These are phyloP conservation scores for Pichia occidentalis DNA, from an alignment of 805 yeast species.

Conservation along the genomic window DNA sequence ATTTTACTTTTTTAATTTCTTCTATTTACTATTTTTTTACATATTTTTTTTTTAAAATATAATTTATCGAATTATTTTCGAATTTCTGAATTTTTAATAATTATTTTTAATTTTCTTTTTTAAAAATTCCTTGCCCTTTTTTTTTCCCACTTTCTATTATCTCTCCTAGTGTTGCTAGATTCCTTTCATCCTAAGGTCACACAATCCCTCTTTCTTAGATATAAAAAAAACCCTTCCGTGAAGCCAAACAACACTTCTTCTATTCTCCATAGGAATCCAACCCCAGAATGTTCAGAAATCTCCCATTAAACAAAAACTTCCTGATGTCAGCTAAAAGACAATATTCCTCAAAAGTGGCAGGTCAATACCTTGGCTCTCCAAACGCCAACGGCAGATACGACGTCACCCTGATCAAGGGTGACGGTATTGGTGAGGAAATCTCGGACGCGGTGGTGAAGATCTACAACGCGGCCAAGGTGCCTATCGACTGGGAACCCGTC, in stretches of 20 bases:
- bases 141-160: no score
- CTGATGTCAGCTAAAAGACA: constrained; percentile 21
- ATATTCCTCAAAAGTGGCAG: constrained; percentile 40
- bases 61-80: no score
- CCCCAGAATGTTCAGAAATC: constrained; percentile 7
- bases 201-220: no score
- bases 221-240: no score
- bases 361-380: constrained; percentile 60
- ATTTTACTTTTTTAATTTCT: no score
- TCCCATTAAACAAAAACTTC: constrained; percentile 3
- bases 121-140: no score
- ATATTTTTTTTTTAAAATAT: no score
- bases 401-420: constrained; percentile 97
- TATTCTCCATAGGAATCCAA: background rate
- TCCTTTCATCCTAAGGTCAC: no score
- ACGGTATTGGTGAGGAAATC: constrained; percentile 96
- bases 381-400: constrained; percentile 78
- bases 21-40: no score
- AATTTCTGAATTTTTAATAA: no score
- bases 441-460: constrained; percentile 90
- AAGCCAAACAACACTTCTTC: background rate
- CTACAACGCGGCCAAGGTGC: constrained; percentile 90
- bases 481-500: constrained; percentile 94
- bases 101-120: no score
- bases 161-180: no score